Evolutionary conservation across 495 filamentous ascomycete genomes (phyloP).

Genomic region (Margaritispora aquatica): DNA sequence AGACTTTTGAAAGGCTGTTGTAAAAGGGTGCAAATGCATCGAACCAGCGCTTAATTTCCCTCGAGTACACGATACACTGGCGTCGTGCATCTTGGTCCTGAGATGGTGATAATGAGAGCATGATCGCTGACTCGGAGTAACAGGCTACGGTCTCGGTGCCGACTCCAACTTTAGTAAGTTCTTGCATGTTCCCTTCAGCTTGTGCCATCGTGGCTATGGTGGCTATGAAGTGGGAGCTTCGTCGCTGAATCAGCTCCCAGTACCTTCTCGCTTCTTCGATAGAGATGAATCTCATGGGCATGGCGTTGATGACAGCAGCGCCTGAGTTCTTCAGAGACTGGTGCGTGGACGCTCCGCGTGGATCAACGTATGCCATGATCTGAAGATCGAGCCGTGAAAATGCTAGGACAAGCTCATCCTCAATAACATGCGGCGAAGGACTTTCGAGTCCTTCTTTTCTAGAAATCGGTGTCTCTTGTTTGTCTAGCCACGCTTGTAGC

Average conservation of each 20-base stretch:
- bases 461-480: background rate
- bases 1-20: background rate
- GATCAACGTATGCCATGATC: slow-evolving; percentile 1
- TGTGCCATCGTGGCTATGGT: background rate
- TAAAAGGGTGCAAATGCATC: background rate
- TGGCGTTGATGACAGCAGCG: background rate
- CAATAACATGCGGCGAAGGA: background rate
- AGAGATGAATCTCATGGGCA: background rate
- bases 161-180: background rate
- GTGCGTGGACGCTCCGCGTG: background rate
- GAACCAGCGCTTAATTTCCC: background rate
- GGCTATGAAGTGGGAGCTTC: background rate
- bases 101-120: background rate
- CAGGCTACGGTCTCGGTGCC: background rate
- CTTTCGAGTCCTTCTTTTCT: background rate
- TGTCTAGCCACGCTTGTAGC: background rate
- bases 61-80: background rate
- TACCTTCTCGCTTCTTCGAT: background rate
- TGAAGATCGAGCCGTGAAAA: slow-evolving; percentile 1
- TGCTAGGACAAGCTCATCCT: background rate
- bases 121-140: background rate
- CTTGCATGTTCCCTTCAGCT: background rate
- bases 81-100: background rate
- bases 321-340: background rate
- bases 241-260: slow-evolving; percentile 1